Evolutionary conservation across 257 asterid species (phyloP), one percentile per base, ranked within the genome.

Genomic region (Solanum ahanhuiri): DNA sequence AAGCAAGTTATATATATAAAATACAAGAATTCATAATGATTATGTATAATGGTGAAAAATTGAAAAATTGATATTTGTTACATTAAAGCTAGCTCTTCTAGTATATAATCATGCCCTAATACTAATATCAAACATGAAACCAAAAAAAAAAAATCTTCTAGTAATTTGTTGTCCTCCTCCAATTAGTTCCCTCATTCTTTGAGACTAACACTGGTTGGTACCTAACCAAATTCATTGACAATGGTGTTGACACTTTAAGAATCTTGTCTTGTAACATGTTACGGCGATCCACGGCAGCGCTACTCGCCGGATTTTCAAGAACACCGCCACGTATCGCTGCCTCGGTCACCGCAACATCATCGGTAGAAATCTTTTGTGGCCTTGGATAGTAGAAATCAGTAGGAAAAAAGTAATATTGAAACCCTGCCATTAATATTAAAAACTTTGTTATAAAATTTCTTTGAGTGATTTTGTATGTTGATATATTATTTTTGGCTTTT

Each of bases 341-440:
- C 15, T 7, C 4, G 4, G 6, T 23, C 18, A 12, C 71, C 8
- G 71, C 17, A 45, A 45, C 64, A 15, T 79, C 64, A 25, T 79
- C n/a, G 2, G 25, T 79, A 45, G 39, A 43, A 4, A 43, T 79
- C 8, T 85, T 12, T 30, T 88, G 70, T 63, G 91, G 86, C 85
- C 82, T 91, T 3, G 94, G 94, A 82, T 91, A 92, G 39, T 75
- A 89, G 89, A 92, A 93, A 92, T 93, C 96, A 1, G 93, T 93
- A 0, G 95, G 95, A 57, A 92, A 93, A 86, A 91, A 91, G 86
- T 88, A 75, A 67, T 92, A 92, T 83, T 90, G 93, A 92, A 92
- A 90, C 83, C 94, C 93, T 34, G 95, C 91, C 93, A 90, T 91
- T 60, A 23, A 6, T 75, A 20, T 64, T 20, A 51, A 9, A 33